phyloP scores from a whole-genome alignment of 192 early-diverging fungal species.

The Dissophora ornata region DNA sequence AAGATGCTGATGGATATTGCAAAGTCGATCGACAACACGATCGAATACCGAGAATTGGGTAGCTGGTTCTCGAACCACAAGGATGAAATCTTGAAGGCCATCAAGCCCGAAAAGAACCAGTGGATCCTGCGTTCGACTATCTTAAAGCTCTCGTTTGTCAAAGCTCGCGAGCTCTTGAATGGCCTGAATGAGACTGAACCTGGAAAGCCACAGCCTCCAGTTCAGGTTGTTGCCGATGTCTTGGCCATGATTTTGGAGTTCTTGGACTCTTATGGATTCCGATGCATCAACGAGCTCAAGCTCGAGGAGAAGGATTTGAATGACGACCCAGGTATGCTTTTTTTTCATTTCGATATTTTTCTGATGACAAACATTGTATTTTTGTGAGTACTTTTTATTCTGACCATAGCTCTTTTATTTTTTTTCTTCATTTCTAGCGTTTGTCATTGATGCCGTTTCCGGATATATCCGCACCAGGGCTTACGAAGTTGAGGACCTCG shows the following conservation, averaged over 20 bases:
- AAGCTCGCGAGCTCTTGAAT: slow-evolving; percentile 26
- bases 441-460: slow-evolving; percentile 41
- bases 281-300: slow-evolving; percentile 53
- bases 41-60: slow-evolving; percentile 37
- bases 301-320: slow-evolving; percentile 49
- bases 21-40: slow-evolving; percentile 28
- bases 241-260: slow-evolving; percentile 49
- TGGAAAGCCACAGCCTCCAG: slow-evolving; percentile 33
- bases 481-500: slow-evolving; percentile 47
- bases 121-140: slow-evolving; percentile 50
- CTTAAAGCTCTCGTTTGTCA: slow-evolving; percentile 42
- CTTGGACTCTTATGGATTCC: slow-evolving; percentile 50
- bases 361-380: too few species aligned
- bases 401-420: too few species aligned
- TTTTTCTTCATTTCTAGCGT: too few species aligned
- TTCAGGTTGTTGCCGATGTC: slow-evolving; percentile 48
- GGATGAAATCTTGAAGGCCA: slow-evolving; percentile 34
- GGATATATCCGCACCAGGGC: slow-evolving; percentile 48
- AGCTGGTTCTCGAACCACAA: slow-evolving; percentile 35
- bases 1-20: slow-evolving; percentile 55
- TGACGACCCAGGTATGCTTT: slow-evolving; percentile 43
- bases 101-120: slow-evolving; percentile 39
- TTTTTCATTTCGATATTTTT: background rate
- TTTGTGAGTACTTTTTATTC: background rate
- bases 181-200: slow-evolving; percentile 24